A percentile compares a stretch with the other conserved stretches of the same genome.
phyloP scores from a whole-genome alignment of 495 filamentous ascomycete genomes.

The Talaromyces nanjingensis region DNA sequence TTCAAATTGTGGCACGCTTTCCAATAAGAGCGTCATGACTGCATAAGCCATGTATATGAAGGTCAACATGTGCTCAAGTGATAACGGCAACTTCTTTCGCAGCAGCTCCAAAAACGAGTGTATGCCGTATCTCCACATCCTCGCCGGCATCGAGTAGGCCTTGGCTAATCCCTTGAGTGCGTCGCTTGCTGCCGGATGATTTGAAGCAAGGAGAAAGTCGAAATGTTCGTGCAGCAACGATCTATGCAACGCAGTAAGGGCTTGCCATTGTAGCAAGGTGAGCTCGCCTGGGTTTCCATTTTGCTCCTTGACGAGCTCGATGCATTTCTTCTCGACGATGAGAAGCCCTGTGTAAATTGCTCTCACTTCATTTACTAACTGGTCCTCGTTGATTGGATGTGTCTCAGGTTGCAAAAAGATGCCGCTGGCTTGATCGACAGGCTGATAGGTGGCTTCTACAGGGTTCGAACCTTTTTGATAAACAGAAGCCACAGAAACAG shows the following conservation, averaged over 20 bases:
- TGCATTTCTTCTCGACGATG: slow-evolving; percentile 75
- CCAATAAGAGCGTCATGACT: slow-evolving; percentile 71
- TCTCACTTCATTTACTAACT: slow-evolving; percentile 49
- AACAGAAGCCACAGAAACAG: not conserved
- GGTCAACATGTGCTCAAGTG: slow-evolving; percentile 69
- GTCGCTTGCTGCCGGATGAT: slow-evolving; percentile 61
- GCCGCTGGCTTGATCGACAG: not conserved
- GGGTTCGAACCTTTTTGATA: not conserved
- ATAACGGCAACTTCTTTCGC: slow-evolving; percentile 59
- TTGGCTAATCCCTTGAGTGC: slow-evolving; percentile 52
- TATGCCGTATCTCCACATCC: slow-evolving; percentile 83
- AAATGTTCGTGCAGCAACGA: slow-evolving; percentile 73
- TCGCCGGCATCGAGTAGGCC: slow-evolving; percentile 72
- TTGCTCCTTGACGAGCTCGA: slow-evolving; percentile 61
- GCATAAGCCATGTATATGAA: slow-evolving; percentile 80
- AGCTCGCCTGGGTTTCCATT: slow-evolving; percentile 37
- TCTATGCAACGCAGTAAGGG: slow-evolving; percentile 62
- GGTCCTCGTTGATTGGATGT: slow-evolving; percentile 65
- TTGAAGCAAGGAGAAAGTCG: slow-evolving; percentile 73
- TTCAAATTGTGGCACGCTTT: slow-evolving; percentile 67
- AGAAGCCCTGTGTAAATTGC: slow-evolving; percentile 70
- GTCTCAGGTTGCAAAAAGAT: slow-evolving; percentile 41
- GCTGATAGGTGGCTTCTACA: not conserved
- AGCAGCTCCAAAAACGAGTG: slow-evolving; percentile 71
- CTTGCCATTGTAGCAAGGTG: slow-evolving; percentile 62